These are phyloP conservation scores for Brachypodium distachyon DNA, from an alignment of 202 grass and related monocot species.

Conservation along the genomic window DNA sequence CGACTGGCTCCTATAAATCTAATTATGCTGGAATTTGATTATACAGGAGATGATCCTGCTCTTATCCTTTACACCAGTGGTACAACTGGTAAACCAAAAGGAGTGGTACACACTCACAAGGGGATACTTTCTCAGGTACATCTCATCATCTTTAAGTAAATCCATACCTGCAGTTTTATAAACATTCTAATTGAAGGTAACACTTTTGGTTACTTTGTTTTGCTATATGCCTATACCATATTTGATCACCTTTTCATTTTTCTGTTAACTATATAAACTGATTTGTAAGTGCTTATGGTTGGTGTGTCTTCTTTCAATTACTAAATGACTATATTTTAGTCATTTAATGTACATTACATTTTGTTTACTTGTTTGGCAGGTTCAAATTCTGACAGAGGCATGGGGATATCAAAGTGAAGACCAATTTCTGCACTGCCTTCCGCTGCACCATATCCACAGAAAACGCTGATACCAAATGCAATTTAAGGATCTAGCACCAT, in stretches of 20 bases:
- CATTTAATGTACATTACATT: neutral
- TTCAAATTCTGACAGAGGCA: constrained; percentile 82
- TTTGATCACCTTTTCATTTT: neutral
- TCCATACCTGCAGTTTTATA: neutral
- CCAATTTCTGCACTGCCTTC: constrained; percentile 85
- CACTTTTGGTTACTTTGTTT: neutral
- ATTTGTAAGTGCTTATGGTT: constrained; percentile 1
- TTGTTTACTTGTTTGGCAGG: constrained; percentile 43
- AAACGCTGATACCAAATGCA: neutral
- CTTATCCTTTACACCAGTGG: constrained; percentile 98
- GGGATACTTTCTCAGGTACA: constrained; percentile 78
- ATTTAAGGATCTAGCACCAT: neutral
- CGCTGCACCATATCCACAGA: constrained; percentile 89
- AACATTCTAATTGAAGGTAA: neutral
- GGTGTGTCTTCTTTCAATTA: neutral
- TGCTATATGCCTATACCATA: constrained; percentile 2
- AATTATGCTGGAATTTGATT: constrained; percentile 12
- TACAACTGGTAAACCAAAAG: constrained; percentile 96
- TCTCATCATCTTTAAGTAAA: constrained; percentile 15
- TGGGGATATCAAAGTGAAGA: constrained; percentile 79
- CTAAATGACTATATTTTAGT: constrained; percentile 6
- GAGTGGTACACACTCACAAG: constrained; percentile 81
- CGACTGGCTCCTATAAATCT: neutral
- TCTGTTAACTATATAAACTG: neutral
- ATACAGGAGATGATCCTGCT: constrained; percentile 77